These are phyloP conservation scores for Mycocentrospora acerina DNA, from an alignment of 2,329 filamentous ascomycete genomes.

Conservation along the genomic window DNA sequence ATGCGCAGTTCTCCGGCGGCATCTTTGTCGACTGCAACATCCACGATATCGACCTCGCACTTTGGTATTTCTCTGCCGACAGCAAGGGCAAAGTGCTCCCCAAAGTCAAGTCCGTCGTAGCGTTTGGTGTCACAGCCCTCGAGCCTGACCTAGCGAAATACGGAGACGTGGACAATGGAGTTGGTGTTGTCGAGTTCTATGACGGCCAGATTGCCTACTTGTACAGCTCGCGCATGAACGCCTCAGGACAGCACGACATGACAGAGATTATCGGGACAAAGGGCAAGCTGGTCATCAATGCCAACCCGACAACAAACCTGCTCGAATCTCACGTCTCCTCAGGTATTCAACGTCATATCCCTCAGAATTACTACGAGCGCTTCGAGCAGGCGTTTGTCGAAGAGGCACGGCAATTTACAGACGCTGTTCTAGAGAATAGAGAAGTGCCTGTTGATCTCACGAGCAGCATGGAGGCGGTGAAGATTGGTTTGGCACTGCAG, in stretches of 20 bases:
- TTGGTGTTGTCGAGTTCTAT: slow-evolving; percentile 67
- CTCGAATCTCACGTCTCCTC: slow-evolving; percentile 57
- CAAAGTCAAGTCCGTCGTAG: slow-evolving; percentile 57
- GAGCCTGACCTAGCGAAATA: slow-evolving; percentile 59
- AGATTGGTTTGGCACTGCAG: slow-evolving; percentile 58
- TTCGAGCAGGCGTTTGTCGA: slow-evolving; percentile 65
- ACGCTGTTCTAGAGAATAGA: slow-evolving; percentile 57
- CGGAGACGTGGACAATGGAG: slow-evolving; percentile 63
- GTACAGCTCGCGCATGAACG: slow-evolving; percentile 67
- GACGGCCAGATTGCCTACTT: slow-evolving; percentile 65
- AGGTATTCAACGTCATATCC: slow-evolving; percentile 62
- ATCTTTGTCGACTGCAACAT: slow-evolving; percentile 73
- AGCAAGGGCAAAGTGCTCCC: slow-evolving; percentile 25
- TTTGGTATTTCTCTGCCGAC: slow-evolving; percentile 60
- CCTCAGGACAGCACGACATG: slow-evolving; percentile 66
- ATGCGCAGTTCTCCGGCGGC: slow-evolving; percentile 65
- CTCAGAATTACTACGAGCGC: slow-evolving; percentile 62
- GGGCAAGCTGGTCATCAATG: slow-evolving; percentile 64
- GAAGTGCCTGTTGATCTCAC: slow-evolving; percentile 58
- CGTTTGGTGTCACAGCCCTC: slow-evolving; percentile 60
- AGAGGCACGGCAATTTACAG: slow-evolving; percentile 65
- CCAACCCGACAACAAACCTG: slow-evolving; percentile 56
- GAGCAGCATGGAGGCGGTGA: slow-evolving; percentile 60
- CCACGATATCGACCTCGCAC: slow-evolving; percentile 67
- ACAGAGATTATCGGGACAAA: slow-evolving; percentile 68